phyloP scores from a whole-genome alignment of 495 filamentous ascomycete species.

The Neurospora sublineolata region DNA sequence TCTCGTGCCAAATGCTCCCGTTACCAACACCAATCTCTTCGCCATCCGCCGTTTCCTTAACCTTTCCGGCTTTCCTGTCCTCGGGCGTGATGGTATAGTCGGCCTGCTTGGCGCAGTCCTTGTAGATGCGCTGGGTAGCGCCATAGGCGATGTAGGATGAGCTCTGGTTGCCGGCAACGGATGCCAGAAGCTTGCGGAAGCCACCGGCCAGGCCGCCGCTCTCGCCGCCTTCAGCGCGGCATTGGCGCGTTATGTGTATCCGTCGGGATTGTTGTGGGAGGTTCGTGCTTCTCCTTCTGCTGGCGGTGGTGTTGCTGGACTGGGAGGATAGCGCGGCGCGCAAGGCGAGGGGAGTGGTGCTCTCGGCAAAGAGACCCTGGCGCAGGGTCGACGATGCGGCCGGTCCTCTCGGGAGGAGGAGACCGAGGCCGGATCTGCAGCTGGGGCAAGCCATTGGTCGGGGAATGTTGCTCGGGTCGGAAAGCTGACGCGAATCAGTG shows the following conservation, averaged over 20 bases:
- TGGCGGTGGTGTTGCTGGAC: background rate
- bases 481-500: slow-evolving; percentile 1
- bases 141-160: slow-evolving; percentile 28
- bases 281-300: background rate
- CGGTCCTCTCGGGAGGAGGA: slow-evolving; percentile 5
- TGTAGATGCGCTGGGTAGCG: slow-evolving; percentile 66
- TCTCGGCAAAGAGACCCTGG: slow-evolving; percentile 1
- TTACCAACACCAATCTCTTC: slow-evolving; percentile 67
- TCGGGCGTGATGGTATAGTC: slow-evolving; percentile 58
- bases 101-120: slow-evolving; percentile 63
- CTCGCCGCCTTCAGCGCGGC: background rate
- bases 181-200: background rate
- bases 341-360: background rate
- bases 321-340: background rate
- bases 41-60: slow-evolving; percentile 55
- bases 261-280: background rate
- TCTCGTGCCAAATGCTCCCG: slow-evolving; percentile 73
- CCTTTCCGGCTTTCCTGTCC: slow-evolving; percentile 39
- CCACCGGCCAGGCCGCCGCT: background rate
- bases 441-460: slow-evolving; percentile 20
- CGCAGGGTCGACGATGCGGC: slow-evolving; percentile 2
- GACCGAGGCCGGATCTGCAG: slow-evolving; percentile 12
- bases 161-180: background rate
- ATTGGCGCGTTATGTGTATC: slow-evolving; percentile 3
- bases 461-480: background rate